Evolutionary conservation across 306 rosid species (phyloP).

Genomic region (Carpinus fangiana): DNA sequence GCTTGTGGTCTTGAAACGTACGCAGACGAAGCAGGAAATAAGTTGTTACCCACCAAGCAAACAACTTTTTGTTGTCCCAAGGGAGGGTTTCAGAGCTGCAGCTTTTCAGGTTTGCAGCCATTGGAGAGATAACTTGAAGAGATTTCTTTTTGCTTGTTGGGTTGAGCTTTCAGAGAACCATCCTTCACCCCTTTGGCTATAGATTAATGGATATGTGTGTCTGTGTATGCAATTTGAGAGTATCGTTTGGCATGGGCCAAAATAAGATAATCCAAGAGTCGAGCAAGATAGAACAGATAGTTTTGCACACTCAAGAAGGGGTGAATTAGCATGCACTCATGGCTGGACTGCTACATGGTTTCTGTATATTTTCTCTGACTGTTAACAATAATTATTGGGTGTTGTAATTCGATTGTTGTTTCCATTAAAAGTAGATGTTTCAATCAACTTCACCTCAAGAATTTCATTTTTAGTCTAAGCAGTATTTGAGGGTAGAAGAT

Average conservation of each 20-base stretch:
- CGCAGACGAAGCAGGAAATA: conserved; percentile 66
- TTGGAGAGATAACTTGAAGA: conserved; percentile 35
- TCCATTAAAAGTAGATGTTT: neutral
- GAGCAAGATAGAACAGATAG: neutral
- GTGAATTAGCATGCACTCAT: neutral
- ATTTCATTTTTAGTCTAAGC: neutral
- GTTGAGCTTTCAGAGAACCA: neutral
- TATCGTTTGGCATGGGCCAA: neutral
- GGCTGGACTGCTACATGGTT: neutral
- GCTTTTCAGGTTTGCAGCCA: conserved; percentile 54
- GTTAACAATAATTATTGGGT: neutral
- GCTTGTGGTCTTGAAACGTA: conserved; percentile 63
- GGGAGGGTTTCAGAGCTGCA: conserved; percentile 47
- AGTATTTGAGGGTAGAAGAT: neutral
- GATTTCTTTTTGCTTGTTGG: neutral
- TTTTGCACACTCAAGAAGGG: neutral
- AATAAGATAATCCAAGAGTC: neutral
- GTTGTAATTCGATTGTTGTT: neutral
- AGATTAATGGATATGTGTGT: too few relatives aligned
- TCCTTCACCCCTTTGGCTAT: neutral
- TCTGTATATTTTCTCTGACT: neutral
- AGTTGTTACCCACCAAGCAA: conserved; percentile 71
- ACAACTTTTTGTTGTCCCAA: conserved; percentile 62
- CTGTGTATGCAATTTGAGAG: neutral
- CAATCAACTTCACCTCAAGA: neutral